Base-by-base conservation (phyloP, 225 moss, liverwort and hornwort genomes). In the Ulota crispa region DNA sequence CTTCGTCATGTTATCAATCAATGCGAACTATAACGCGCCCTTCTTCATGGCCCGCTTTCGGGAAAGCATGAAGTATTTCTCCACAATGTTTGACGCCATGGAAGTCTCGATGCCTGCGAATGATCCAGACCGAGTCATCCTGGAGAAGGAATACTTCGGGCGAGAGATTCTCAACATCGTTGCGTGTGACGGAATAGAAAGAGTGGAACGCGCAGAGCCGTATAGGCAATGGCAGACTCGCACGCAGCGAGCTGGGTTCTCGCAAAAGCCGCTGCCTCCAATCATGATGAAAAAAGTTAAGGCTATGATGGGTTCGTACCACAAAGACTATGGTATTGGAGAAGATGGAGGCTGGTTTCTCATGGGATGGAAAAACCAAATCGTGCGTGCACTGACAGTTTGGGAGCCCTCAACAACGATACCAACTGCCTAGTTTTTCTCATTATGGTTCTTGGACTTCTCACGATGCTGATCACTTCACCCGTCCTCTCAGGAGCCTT, bases 171-270 rank as follows among this genome's bases (percentile, higher is more conserved):
- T 97, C 32, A 97, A 95, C 66, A 80, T 97, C 16, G 78, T 97
- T 59, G 95, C 95, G 2, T 97, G 97, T 76, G 97, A 97, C 79
- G 97, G 97, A 45, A 67, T 89, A 20, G 93, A 95, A 81, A 89
- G 97, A 76, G 87, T 95, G 87, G 95, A 97, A 81, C 91, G 97
- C 36, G 91, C 95, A 1, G 95, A 95, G 72, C 88, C 90, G 0
- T 94, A 93, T 27, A 87, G 89, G 65, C 97, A 95, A 77, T 97
- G 97, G 97, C 97, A 97, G 69, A 91, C 95, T 36, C 88, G 94
- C 50, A 83, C 92, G 4, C 78, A 89, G 5, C 93, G 94, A 80
- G 97, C 95, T 39, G 97, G 97, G 11, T 95, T 97, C 81, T 87
- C 93, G 64, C 92, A 92, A 65, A 86, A 77, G 50, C 85, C 69